Conservation (phyloP, 768 basidiomycete species). For the Hebeloma cylindrosporum region DNA sequence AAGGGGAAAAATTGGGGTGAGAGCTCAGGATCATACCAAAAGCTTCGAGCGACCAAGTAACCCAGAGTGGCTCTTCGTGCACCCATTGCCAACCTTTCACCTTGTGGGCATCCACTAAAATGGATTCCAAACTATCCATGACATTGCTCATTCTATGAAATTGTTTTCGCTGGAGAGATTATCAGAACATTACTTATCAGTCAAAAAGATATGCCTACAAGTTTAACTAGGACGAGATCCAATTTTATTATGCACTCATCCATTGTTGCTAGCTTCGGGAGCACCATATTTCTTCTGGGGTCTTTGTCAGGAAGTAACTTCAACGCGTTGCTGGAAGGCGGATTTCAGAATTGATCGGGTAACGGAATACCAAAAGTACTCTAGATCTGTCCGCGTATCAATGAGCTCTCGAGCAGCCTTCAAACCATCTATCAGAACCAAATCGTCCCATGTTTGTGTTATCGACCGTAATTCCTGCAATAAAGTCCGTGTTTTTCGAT, state of each 20-base stretch:
- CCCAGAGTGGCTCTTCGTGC: slow-evolving; percentile 71
- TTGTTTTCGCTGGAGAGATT: slow-evolving; percentile 56
- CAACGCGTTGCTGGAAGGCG: slow-evolving; percentile 57
- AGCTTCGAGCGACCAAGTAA: slow-evolving; percentile 78
- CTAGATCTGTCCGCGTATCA: slow-evolving; percentile 80
- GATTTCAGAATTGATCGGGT: slow-evolving; percentile 3
- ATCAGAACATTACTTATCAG: background rate
- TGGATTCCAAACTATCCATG: slow-evolving; percentile 62
- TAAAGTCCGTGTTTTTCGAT: slow-evolving; percentile 70
- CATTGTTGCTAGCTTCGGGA: slow-evolving; percentile 67
- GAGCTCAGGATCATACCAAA: slow-evolving; percentile 51
- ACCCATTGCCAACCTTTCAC: slow-evolving; percentile 73
- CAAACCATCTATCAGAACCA: slow-evolving; percentile 77
- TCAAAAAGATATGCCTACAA: slow-evolving; percentile 46
- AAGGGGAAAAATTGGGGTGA: background rate
- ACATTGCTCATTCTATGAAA: slow-evolving; percentile 64
- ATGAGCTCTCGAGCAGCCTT: slow-evolving; percentile 71
- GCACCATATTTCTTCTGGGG: slow-evolving; percentile 59
- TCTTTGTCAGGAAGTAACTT: slow-evolving; percentile 52
- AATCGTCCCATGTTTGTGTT: slow-evolving; percentile 78
- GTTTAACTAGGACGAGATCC: slow-evolving; percentile 57
- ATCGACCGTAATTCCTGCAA: slow-evolving; percentile 66
- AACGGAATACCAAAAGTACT: slow-evolving; percentile 49
- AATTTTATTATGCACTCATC: slow-evolving; percentile 62
- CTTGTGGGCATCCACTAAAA: slow-evolving; percentile 70